Evolutionary conservation across 768 basidiomycete species (phyloP), one percentile per base, ranked within the genome.

Genomic region (Paxillus rubicundulus): DNA sequence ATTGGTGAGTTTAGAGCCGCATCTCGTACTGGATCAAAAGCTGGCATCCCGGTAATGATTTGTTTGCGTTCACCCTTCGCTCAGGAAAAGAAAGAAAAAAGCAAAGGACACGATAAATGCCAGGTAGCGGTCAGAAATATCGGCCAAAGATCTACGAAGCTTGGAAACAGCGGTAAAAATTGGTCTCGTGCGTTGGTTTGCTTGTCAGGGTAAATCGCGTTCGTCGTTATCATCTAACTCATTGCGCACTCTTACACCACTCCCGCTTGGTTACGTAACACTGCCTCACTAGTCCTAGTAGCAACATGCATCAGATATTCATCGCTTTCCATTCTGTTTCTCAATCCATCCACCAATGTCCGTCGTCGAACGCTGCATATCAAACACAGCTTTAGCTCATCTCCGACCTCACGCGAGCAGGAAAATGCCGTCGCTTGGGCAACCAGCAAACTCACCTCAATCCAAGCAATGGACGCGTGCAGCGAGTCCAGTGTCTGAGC

Each of bases 1-100:
- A 82, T 69, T 28, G 88, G 88, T 39, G 86, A 87, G 71, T 88
- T 88, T 61, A 87, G 80, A 63, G 89, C 86, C 56, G 89, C 89
- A 78, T 91, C 89, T 68, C 89, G 81, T 56, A 92, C 88, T 62
- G 89, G 88, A 78, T 91, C 89, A 77, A 90, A 89, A 60, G 88
- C 68, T 47, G 68, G 68, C 68, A 69, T 69, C 40, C 53, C 27
- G 28, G 32, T 32, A 40, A 41, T 6, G 14, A 37, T 17, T 10
- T 50, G 30, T 27, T 42, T 41, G 9, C 9, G 33, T 45, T 46
- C 39, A 38, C 18, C 27, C 40, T 6, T 48, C 30, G 18, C 45
- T 34, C 24, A 16, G 8, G 2, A 21, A 47, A 34, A 34, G 10
- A 18, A 33, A 20, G n/a, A n/a, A n/a, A n/a, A n/a, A n/a, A 18